Conservation (phyloP, 495 filamentous ascomycete species). For the Viridothelium virens region DNA sequence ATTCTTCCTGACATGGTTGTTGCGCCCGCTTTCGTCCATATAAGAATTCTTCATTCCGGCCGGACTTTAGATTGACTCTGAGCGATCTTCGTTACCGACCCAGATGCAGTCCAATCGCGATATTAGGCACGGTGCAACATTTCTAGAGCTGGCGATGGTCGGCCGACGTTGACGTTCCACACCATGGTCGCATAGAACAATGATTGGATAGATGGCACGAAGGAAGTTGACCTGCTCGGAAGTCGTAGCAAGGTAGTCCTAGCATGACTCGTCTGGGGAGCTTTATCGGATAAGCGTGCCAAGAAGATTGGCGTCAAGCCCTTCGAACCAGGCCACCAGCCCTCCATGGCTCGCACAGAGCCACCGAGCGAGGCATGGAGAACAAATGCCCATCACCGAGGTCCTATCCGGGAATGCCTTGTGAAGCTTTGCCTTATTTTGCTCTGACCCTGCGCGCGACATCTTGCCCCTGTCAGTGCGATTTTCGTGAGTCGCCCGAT, state of each 20-base stretch:
- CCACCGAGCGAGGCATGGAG: neutral
- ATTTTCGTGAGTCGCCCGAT: slow-evolving; percentile 12
- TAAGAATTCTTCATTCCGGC: neutral
- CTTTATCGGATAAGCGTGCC: slow-evolving; percentile 12
- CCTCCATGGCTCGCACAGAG: neutral
- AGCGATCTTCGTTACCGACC: neutral
- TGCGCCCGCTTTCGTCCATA: slow-evolving; percentile 3
- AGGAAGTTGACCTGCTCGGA: neutral
- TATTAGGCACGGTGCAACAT: neutral
- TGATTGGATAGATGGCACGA: neutral
- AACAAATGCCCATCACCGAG: neutral
- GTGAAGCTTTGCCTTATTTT: neutral
- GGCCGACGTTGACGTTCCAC: slow-evolving; percentile 9
- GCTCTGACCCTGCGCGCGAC: slow-evolving; percentile 8
- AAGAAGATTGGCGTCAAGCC: slow-evolving; percentile 11
- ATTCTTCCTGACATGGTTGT: neutral
- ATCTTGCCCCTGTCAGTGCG: slow-evolving; percentile 7
- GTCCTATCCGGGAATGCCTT: neutral
- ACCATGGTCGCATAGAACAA: neutral
- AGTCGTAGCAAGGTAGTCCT: slow-evolving; percentile 6
- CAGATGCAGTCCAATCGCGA: neutral
- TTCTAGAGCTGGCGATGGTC: slow-evolving; percentile 4
- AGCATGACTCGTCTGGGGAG: slow-evolving; percentile 4
- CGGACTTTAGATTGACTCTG: neutral
- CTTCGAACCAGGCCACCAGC: neutral